phyloP scores from a whole-genome alignment of 176 grass and related monocot species.

The Oropetium thomaeum region DNA sequence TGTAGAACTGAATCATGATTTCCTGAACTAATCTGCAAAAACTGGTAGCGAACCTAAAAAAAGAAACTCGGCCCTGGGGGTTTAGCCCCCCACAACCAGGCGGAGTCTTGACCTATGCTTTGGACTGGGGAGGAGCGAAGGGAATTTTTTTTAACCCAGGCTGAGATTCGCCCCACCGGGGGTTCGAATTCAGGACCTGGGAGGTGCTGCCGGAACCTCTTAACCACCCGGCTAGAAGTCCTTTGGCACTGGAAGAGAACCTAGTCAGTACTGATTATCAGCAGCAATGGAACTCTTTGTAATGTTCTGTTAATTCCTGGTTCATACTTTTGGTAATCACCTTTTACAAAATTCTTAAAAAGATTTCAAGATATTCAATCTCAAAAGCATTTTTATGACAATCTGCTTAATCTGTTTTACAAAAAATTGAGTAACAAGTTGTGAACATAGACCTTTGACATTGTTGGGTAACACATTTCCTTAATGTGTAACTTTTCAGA shows the following conservation, averaged over 20 bases:
- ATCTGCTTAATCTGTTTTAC: not conserved
- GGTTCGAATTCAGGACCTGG: too few relatives aligned
- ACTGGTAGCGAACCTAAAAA: not conserved
- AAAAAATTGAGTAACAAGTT: not conserved
- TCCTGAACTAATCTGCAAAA: not conserved
- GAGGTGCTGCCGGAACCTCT: too few relatives aligned
- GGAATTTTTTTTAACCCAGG: too few relatives aligned
- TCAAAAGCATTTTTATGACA: not conserved
- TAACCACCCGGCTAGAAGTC: too few relatives aligned
- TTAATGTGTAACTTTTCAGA: slow-evolving; percentile 34
- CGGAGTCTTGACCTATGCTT: too few relatives aligned
- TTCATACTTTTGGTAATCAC: not conserved
- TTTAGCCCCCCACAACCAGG: too few relatives aligned
- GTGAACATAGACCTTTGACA: not conserved
- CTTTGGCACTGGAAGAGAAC: not conserved
- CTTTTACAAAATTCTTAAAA: not conserved
- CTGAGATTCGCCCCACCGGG: too few relatives aligned
- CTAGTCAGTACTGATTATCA: not conserved
- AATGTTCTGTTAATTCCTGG: not conserved
- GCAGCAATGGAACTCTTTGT: not conserved
- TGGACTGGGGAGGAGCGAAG: too few relatives aligned
- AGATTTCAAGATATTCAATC: not conserved
- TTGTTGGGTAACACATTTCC: not conserved
- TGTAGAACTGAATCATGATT: slow-evolving; percentile 5
- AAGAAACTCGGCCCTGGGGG: too few relatives aligned